These are phyloP conservation scores for Globomyces pollinis-pini DNA, from an alignment of 192 early-diverging fungal genomes.

Conservation along the genomic window DNA sequence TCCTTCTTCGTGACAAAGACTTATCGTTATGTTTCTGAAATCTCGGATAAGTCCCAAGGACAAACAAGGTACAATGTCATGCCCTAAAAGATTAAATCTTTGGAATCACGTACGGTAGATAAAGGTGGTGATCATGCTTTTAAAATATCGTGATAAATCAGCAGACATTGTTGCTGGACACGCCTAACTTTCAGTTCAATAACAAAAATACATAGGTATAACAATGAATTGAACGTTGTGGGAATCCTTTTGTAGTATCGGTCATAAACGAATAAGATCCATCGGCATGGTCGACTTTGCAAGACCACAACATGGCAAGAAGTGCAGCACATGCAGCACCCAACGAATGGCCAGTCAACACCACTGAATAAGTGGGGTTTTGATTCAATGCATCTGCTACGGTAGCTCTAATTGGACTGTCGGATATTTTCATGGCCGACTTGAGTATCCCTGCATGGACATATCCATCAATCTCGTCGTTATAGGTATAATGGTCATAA, in stretches of 20 bases:
- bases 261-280: slow-evolving; percentile 25
- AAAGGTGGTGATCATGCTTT: slow-evolving; percentile 65
- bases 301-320: slow-evolving; percentile 73
- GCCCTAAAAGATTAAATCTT: slow-evolving; percentile 55
- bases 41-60: slow-evolving; percentile 74
- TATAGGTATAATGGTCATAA: slow-evolving; percentile 19
- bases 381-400: slow-evolving; percentile 63
- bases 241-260: slow-evolving; percentile 21
- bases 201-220: too few species aligned
- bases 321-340: slow-evolving; percentile 83
- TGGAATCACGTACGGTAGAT: slow-evolving; percentile 26
- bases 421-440: slow-evolving; percentile 21
- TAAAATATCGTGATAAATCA: slow-evolving; percentile 60
- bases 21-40: slow-evolving; percentile 61
- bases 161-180: slow-evolving; percentile 58
- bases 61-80: slow-evolving; percentile 74
- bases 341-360: slow-evolving; percentile 81
- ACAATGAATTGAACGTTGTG: slow-evolving; percentile 72
- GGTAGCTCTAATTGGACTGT: slow-evolving; percentile 35
- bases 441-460: slow-evolving; percentile 36
- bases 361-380: slow-evolving; percentile 72
- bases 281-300: slow-evolving; percentile 25
- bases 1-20: slow-evolving; percentile 24
- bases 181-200: too few species aligned
- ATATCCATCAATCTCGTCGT: slow-evolving; percentile 16